These are phyloP conservation scores for Debaryomyces tyrocola DNA, from an alignment of 805 yeast genomes.

Conservation along the genomic window DNA sequence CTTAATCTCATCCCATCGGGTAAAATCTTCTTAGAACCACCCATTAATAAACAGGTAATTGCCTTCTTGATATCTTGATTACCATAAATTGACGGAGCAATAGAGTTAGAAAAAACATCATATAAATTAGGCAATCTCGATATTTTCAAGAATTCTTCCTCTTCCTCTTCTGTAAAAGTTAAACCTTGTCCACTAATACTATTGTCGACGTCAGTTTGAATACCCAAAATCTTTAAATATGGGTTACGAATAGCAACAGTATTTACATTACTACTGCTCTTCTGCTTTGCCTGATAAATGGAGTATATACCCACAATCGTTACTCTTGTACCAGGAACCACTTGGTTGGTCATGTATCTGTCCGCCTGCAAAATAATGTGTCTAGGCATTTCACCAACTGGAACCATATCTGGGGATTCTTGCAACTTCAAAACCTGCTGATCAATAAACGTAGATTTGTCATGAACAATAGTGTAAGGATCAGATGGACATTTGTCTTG, in stretches of 20 bases:
- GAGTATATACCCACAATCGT: conserved; percentile 91
- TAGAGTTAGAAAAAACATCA: conserved; percentile 79
- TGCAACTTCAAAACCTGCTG: conserved; percentile 93
- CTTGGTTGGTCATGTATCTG: conserved; percentile 82
- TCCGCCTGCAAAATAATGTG: conserved; percentile 86
- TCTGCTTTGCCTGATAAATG: conserved; percentile 72
- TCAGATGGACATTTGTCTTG: conserved; percentile 79
- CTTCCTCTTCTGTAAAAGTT: conserved; percentile 87
- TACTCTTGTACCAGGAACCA: conserved; percentile 94
- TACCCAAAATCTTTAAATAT: conserved; percentile 81
- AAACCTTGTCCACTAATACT: conserved; percentile 57
- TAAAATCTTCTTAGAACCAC: conserved; percentile 87
- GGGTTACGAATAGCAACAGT: conserved; percentile 94
- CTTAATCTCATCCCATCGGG: conserved; percentile 97
- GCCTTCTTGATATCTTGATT: conserved; percentile 91
- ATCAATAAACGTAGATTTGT: conserved; percentile 88
- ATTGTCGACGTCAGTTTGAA: conserved; percentile 78
- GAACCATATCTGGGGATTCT: conserved; percentile 98
- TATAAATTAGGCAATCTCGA: conserved; percentile 84
- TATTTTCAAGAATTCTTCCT: conserved; percentile 80
- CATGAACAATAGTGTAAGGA: conserved; percentile 92
- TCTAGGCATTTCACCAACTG: conserved; percentile 98
- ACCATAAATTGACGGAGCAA: conserved; percentile 97
- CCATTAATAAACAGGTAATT: conserved; percentile 86
- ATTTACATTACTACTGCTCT: conserved; percentile 42